Base-by-base conservation (phyloP, 768 basidiomycete genomes). In the Amyloporia xantha region DNA sequence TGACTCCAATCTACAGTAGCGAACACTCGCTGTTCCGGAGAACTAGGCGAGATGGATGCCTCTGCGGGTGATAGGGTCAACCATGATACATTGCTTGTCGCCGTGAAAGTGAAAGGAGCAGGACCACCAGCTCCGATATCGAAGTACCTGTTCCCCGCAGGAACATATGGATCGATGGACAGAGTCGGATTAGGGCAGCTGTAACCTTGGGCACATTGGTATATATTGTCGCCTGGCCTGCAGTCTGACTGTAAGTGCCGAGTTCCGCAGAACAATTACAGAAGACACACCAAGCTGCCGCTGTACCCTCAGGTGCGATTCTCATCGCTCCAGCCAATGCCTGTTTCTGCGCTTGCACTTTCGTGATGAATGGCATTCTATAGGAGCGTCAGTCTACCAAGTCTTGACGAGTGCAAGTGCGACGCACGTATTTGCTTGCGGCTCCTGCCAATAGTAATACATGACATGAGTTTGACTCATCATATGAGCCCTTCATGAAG, bases 371-470 rank as follows among this genome's bases (percentile, higher is more conserved):
- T 4, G 77, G 79, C 76, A 79, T 79, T 19, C 74, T 82, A 54
- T 28, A 13, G 20, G 30, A 33, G 9, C 7, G 15, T 33, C 15
- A 33, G 30, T 15, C 30, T 33, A 7, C 30, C 9, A 7, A 33
- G n/a, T n/a, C 7, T 7, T 33, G 30, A 7, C 30, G 30, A 33
- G 30, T 15, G 30, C 15, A 15, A 33, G 30, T 33, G n/a, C 30
- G 7, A 63, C 73, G 36, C 46, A 77, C 74, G 76, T 75, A 62
- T 86, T 78, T 12, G 73, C 70, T 76, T 79, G 79, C 3, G 83
- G 82, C 56, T 82, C 81, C 52, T 87, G 84, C 79, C 83, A 84
- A 62, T 86, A 84, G 52, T 72, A 77, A 52, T 81, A 84, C 47
- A 75, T 75, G 49, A 80, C 58, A 63, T 78, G 81, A n/a, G 82